Evolutionary conservation across 2,329 filamentous ascomycete genomes (phyloP), one percentile per base, ranked within the genome.

Genomic region (Pyrenochaeta sp.): DNA sequence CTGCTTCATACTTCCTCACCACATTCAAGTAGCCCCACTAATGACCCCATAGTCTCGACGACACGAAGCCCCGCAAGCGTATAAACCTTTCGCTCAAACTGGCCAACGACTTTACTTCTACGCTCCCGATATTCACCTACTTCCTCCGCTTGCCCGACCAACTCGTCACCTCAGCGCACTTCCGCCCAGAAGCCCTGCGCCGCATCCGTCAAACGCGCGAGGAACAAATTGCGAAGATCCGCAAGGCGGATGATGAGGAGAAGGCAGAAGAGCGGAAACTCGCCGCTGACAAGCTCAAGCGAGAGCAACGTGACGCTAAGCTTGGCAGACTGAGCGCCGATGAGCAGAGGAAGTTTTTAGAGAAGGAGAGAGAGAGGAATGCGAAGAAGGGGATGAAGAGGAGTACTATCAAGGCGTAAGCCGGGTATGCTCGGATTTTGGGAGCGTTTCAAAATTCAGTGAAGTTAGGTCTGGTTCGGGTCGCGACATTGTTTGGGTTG

Each of bases 301-400:
- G 88, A 74, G 91, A 93, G 81, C 90, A 93, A 82, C 84, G 91
- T 25, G 85, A 88, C 46, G 69, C 84, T 22, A 89, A 92, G 80
- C 85, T 90, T 62, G 90, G 92, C 74, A 87, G 86, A 79, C 82
- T 90, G 77, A 93, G 90, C 50, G 81, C 81, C 1, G 81, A 82
- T 2, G 81, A 84, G 72, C 82, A 84, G 75, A 76, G 78, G 67
- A 84, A 84, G 73, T 84, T 81, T 61, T 62, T 84, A 80, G 97
- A 97, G 82, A 88, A 91, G 72, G 96, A 98, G 85, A 87, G 93
- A 52, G 94, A 97, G 71, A 88, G 89, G 67, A 88, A 93, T 75
- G 84, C 95, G 64, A 90, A 89, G 74, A 89, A 85, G 77, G 81
- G 80, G 54, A 82, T 85, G 78, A 91, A 90, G 84, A 89, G 83